Evolutionary conservation across 306 rosid genomes (phyloP).

Genomic region (Myrica gale): DNA sequence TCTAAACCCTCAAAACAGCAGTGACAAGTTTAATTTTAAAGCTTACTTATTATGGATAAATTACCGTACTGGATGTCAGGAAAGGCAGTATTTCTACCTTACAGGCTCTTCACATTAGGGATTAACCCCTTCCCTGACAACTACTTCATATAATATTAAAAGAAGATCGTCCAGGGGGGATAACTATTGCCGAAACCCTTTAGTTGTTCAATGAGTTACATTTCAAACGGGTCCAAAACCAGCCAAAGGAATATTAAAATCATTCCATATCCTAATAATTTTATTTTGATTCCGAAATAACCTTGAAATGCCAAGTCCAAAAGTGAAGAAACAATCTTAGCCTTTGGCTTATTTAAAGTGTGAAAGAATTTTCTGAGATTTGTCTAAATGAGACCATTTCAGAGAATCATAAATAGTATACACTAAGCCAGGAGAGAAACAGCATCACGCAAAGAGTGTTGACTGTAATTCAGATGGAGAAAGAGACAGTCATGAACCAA

Average conservation of each 20-base stretch:
- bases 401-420: background rate
- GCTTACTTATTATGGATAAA: background rate
- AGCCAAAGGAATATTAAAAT: background rate
- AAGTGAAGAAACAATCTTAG: background rate
- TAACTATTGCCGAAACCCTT: background rate
- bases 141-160: background rate
- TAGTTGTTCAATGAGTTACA: background rate
- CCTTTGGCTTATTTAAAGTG: background rate
- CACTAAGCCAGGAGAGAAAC: background rate
- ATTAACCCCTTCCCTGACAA: background rate
- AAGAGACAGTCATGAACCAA: slow-evolving; percentile 3
- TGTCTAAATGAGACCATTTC: background rate
- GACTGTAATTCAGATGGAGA: background rate
- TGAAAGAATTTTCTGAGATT: background rate
- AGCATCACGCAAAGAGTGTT: background rate
- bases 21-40: background rate
- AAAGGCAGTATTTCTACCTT: background rate
- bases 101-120: background rate
- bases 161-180: background rate
- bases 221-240: background rate
- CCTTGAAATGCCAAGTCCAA: background rate
- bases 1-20: background rate
- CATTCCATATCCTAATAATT: background rate
- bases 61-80: background rate
- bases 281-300: background rate